Base-by-base conservation (phyloP, 306 rosid species). In the Mimosa bimucronata region DNA sequence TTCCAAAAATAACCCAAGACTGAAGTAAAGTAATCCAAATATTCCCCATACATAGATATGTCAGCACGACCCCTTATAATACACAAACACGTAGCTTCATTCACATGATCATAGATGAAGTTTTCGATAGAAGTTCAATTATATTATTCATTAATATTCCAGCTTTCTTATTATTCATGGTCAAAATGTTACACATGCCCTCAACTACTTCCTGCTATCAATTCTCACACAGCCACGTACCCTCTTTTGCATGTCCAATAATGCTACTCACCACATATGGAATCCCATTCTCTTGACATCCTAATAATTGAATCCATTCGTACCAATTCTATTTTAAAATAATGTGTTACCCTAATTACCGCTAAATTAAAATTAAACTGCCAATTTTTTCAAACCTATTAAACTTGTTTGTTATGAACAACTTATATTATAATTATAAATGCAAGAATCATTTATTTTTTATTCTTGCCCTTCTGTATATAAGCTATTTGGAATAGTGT, bases 221-320 rank as follows among this genome's bases (percentile, higher is more conserved):
- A 80, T 23, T 80, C 77, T 76, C 46, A 69, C 71, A 82, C 40
- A 71, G 97, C 92, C 98, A 92, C 97, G 70, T 92, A 88, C 85
- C 89, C 89, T 21, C 25, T 38, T 76, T 88, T 91, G 97, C 97
- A 94, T 94, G 98, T 21, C 74, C 58, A 85, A 72, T 69, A 82
- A 76, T 31, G 97, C 94, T 94, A 89, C 95, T 93, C 85, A 40
- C 44, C 65, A 1, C 37, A 8, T 60, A 1, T 21, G 31, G 65
- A 2, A 58, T 58, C 65, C 62, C 6, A 21, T 9, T 21, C 28
- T 3, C 7, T 9, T 8, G 3, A 0, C 29, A 21, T 55, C 28
- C n/a, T 7, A 21, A 21, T 21, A 55, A 55, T 55, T 55, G 23
- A 16, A 15, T 7, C 1, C 6, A 6, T 50, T 50, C 9, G 1